Evolutionary conservation across 352 stramenopile species (phyloP).

Genomic region (Phytophthora cactorum): DNA sequence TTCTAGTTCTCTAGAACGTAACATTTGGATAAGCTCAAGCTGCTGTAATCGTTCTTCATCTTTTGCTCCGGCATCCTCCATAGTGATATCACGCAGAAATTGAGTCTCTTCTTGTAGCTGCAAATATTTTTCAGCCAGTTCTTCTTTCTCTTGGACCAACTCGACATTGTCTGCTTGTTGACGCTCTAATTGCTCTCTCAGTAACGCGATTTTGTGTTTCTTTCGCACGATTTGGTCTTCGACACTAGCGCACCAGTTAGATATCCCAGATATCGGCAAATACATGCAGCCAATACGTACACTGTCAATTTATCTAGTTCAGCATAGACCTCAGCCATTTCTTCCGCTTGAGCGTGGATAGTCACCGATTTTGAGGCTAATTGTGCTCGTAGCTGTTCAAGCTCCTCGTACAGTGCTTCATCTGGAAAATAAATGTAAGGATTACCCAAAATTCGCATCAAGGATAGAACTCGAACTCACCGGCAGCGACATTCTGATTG

Average conservation of each 20-base stretch:
- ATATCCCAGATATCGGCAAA: background rate
- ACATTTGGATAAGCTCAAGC: constrained; percentile 61
- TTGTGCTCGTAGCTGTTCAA: constrained; percentile 64
- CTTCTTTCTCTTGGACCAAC: constrained; percentile 62
- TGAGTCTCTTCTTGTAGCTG: constrained; percentile 64
- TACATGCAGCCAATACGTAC: constrained; percentile 13
- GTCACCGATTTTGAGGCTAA: constrained; percentile 59
- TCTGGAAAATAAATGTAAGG: constrained; percentile 24
- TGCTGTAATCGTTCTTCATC: constrained; percentile 64
- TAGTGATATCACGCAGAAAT: constrained; percentile 57
- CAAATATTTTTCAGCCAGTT: constrained; percentile 41
- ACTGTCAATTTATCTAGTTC: constrained; percentile 64
- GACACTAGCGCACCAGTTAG: constrained; percentile 25
- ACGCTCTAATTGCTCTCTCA: constrained; percentile 50
- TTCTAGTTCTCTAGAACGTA: constrained; percentile 55
- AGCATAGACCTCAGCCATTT: constrained; percentile 62
- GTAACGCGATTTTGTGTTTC: constrained; percentile 42
- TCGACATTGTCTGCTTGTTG: constrained; percentile 59
- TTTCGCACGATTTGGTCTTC: constrained; percentile 46
- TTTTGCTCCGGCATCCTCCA: constrained; percentile 54
- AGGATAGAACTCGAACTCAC: constrained; percentile 2
- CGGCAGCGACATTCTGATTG: constrained; percentile 13
- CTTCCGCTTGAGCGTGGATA: constrained; percentile 63
- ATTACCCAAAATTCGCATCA: background rate
- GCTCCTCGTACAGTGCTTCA: constrained; percentile 53